These are phyloP conservation scores for Rhododendron griersonianum DNA, from an alignment of 148 eudicot species.

Conservation along the genomic window DNA sequence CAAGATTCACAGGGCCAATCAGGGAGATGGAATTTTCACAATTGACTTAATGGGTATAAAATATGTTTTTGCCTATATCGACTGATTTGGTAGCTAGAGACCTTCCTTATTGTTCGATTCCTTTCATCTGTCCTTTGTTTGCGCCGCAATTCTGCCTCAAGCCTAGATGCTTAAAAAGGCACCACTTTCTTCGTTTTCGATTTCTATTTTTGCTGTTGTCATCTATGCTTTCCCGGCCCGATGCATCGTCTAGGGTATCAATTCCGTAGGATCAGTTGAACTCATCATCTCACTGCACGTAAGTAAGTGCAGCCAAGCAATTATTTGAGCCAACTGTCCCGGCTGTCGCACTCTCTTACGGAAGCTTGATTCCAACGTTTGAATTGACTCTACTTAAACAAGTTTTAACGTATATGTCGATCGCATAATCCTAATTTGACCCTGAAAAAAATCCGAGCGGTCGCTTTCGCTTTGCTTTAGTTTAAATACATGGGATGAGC, in stretches of 20 bases:
- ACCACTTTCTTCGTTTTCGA: background rate
- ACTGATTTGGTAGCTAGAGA: background rate
- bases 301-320: background rate
- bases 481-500: constrained; percentile 3
- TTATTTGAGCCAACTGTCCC: background rate
- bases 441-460: background rate
- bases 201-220: background rate
- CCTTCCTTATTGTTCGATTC: background rate
- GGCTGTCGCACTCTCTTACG: background rate
- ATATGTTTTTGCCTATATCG: background rate
- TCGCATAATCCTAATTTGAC: background rate
- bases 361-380: background rate
- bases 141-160: constrained; percentile 5
- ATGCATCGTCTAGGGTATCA: background rate
- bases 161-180: background rate
- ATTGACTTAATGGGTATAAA: background rate
- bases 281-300: background rate
- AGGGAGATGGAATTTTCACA: background rate
- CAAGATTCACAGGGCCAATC: background rate
- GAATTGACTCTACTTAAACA: background rate
- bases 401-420: background rate
- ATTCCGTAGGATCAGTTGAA: background rate
- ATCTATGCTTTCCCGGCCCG: background rate
- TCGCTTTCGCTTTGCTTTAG: background rate
- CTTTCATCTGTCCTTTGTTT: background rate